Percentiles rank a stretch among this genome's conserved stretches.
These are phyloP conservation scores for Coccinonectria pachysandricola DNA, from an alignment of 2,329 filamentous ascomycete genomes.

Conservation along the genomic window DNA sequence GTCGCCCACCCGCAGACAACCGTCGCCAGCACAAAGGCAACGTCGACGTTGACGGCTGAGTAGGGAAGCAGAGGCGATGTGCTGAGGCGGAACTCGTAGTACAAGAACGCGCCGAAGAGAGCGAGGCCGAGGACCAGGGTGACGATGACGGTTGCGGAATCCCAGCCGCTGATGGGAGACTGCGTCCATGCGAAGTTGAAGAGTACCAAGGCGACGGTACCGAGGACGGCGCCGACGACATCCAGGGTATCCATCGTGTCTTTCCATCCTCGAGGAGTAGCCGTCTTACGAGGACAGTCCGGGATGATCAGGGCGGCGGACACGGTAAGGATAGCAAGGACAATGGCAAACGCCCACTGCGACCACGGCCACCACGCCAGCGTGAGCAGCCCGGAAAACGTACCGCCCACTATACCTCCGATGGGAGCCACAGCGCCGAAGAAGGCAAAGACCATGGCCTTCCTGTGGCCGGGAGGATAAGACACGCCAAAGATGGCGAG, in stretches of 20 bases:
- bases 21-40: conserved; percentile 46
- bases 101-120: conserved; percentile 44
- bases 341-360: conserved; percentile 32
- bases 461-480: background rate
- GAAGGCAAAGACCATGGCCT: conserved; percentile 1
- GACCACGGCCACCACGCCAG: conserved; percentile 38
- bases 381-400: background rate
- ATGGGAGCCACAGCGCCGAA: background rate
- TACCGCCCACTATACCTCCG: background rate
- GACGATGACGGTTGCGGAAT: conserved; percentile 42
- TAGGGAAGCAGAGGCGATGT: conserved; percentile 49
- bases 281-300: conserved; percentile 10
- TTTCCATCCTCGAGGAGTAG: conserved; percentile 3
- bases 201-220: conserved; percentile 46
- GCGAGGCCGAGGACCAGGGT: conserved; percentile 47
- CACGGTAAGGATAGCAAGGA: conserved; percentile 22
- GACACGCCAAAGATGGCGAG: conserved; percentile 1
- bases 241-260: conserved; percentile 26
- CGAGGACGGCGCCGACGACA: conserved; percentile 29
- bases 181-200: conserved; percentile 62
- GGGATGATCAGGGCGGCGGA: conserved; percentile 27
- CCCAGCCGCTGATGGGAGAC: conserved; percentile 49
- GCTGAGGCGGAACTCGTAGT: conserved; percentile 40
- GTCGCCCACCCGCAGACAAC: conserved; percentile 43
- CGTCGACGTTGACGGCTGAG: conserved; percentile 30